Percentiles rank a stretch among this genome's conserved stretches.
These are phyloP conservation scores for Russula sp. DNA, from an alignment of 768 basidiomycete genomes.

Conservation along the genomic window DNA sequence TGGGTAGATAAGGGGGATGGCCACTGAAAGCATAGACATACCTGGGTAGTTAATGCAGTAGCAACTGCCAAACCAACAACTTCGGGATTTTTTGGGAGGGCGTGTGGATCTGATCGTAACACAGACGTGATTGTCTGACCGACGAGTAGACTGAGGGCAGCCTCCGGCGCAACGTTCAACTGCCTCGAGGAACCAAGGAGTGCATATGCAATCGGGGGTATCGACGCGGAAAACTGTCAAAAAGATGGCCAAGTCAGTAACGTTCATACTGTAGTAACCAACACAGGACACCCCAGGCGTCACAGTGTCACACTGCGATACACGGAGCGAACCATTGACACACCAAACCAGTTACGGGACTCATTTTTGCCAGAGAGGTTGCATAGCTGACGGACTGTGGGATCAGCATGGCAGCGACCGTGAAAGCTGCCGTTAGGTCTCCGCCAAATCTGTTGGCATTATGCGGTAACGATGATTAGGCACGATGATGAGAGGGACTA, in stretches of 20 bases:
- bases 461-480: constrained; percentile 33
- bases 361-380: constrained; percentile 77
- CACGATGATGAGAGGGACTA: constrained; percentile 1
- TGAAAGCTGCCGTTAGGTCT: constrained; percentile 80
- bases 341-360: constrained; percentile 80
- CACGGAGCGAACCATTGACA: constrained; percentile 27
- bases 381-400: constrained; percentile 92
- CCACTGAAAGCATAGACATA: constrained; percentile 27
- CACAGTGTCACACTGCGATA: neutral
- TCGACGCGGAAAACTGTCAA: constrained; percentile 72
- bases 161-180: constrained; percentile 84
- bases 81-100: constrained; percentile 38
- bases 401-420: constrained; percentile 78
- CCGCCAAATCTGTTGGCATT: constrained; percentile 43
- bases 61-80: constrained; percentile 60
- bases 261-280: neutral
- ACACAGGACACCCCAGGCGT: too few species aligned
- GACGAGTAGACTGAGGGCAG: constrained; percentile 77
- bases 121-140: constrained; percentile 80
- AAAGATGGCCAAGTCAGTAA: neutral
- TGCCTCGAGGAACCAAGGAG: constrained; percentile 83
- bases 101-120: constrained; percentile 35
- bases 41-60: constrained; percentile 82
- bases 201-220: constrained; percentile 85
- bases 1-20: neutral